Evolutionary conservation across 371 early-diverging fungal genomes (phyloP), one percentile per base, ranked within the genome.

Genomic region (Batkoa obscura): DNA sequence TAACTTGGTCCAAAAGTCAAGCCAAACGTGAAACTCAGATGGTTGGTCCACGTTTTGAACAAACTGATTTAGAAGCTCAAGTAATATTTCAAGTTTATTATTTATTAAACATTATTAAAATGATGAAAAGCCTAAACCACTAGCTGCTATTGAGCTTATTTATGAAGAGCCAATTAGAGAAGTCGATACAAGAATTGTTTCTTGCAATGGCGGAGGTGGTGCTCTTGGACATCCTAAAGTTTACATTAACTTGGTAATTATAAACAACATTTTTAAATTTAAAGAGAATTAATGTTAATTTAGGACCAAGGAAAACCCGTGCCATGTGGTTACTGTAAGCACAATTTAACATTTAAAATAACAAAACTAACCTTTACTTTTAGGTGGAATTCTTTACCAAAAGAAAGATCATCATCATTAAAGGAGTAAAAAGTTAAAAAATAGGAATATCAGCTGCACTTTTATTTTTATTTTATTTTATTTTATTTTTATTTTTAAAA

Each of bases 131-230:
- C 94, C 96, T 52, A 79, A 80, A 50, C 84, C 92, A 41, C 70
- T 78, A 68, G 85, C 94, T 37, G 96, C 96, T 55, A 84, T 90
- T 51, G 94, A 92, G 43, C 73, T 95, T 60, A 89, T 95, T 66
- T 76, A 83, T 33, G 78, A 86, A 62, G 88, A 84, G 56, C 92
- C 94, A 30, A 71, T 93, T 58, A 78, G 71, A 55, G 66, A 76
- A 62, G 84, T 90, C 31, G 69, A 74, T 33, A 69, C 76, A 39
- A 83, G 92, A 32, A 65, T 76, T 58, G 87, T 83, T 38, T 70
- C 75, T 58, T 95, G 96, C 66, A 83, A 93, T 64, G 96, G 96
- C 63, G 90, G 86, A 81, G 91, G 90, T 35, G 94, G 91, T 61
- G 69, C 90, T 49, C 74, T 94, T 46, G 94, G 94, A 39, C 94